These are phyloP conservation scores for Plasmodium yoelii DNA, from an alignment of 169 alveolate species.

Conservation along the genomic window DNA sequence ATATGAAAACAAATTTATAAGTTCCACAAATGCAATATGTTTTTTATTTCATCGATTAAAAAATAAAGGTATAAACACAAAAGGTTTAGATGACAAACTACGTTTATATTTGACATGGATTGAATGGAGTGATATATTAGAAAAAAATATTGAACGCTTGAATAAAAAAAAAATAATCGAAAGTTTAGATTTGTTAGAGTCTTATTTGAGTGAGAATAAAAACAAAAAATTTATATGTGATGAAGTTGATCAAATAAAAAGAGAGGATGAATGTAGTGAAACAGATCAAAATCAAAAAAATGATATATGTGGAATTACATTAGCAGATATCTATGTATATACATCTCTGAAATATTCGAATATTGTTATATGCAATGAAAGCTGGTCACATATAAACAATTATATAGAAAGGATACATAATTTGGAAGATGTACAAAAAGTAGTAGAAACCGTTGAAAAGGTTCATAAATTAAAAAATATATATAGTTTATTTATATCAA, in stretches of 20 bases:
- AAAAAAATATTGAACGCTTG: constrained; percentile 31
- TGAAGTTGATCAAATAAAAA: neutral
- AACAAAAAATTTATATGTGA: constrained; percentile 28
- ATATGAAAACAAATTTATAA: constrained; percentile 40
- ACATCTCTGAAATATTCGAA: constrained; percentile 32
- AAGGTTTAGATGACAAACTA: constrained; percentile 29
- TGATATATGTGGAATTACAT: neutral
- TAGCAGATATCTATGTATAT: constrained; percentile 71
- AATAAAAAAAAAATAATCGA: constrained; percentile 55
- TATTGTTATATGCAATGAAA: constrained; percentile 50
- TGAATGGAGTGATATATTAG: constrained; percentile 72
- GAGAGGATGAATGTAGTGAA: neutral
- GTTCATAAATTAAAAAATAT: constrained; percentile 51
- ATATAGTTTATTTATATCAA: constrained; percentile 63
- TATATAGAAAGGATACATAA: constrained; percentile 56
- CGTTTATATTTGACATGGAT: constrained; percentile 55
- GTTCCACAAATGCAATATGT: constrained; percentile 74
- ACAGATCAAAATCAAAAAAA: neutral
- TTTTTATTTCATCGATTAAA: constrained; percentile 67
- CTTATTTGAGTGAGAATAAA: constrained; percentile 20
- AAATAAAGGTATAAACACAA: constrained; percentile 21
- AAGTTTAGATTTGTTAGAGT: constrained; percentile 66
- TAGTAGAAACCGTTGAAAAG: constrained; percentile 24
- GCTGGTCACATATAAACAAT: constrained; percentile 49
- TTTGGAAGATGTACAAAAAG: constrained; percentile 45